Evolutionary conservation across 805 yeast genomes (phyloP).

Genomic region (Teunomyces panamensis): DNA sequence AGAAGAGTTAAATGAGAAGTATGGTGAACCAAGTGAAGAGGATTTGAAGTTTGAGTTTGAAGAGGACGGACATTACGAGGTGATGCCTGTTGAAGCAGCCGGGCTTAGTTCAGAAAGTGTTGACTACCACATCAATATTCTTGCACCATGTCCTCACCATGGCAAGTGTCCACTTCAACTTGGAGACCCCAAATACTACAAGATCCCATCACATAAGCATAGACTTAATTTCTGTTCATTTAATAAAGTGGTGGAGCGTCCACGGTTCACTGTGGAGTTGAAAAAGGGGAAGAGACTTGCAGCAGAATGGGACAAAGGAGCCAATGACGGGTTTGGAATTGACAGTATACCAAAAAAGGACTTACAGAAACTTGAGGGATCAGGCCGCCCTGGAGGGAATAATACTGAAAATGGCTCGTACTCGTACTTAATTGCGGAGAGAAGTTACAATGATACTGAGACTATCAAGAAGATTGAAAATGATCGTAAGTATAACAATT

Average conservation of each 20-base stretch:
- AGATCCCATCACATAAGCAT: slow-evolving; percentile 52
- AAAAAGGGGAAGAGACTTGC: slow-evolving; percentile 79
- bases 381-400: slow-evolving; percentile 74
- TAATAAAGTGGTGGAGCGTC: slow-evolving; percentile 69
- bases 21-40: slow-evolving; percentile 40
- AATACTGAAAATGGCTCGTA: slow-evolving; percentile 70
- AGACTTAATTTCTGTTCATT: slow-evolving; percentile 74
- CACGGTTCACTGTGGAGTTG: slow-evolving; percentile 75
- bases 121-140: slow-evolving; percentile 56
- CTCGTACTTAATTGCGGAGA: slow-evolving; percentile 69
- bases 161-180: slow-evolving; percentile 81
- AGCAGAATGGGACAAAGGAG: slow-evolving; percentile 61
- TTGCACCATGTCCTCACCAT: slow-evolving; percentile 93
- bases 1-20: slow-evolving; percentile 33
- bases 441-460: slow-evolving; percentile 46
- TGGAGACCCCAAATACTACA: slow-evolving; percentile 66
- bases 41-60: slow-evolving; percentile 51
- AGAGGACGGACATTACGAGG: slow-evolving; percentile 27
- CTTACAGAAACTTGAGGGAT: slow-evolving; percentile 50
- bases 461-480: slow-evolving; percentile 42
- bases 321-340: slow-evolving; percentile 55
- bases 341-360: slow-evolving; percentile 28
- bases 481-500: slow-evolving; percentile 26
- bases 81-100: slow-evolving; percentile 17
- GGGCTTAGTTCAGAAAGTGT: slow-evolving; percentile 20